A percentile compares a stretch with the other conserved stretches of the same genome.
These are phyloP conservation scores for Paramecium sexaurelia DNA, from an alignment of 73 alveolate species.

Conservation along the genomic window DNA sequence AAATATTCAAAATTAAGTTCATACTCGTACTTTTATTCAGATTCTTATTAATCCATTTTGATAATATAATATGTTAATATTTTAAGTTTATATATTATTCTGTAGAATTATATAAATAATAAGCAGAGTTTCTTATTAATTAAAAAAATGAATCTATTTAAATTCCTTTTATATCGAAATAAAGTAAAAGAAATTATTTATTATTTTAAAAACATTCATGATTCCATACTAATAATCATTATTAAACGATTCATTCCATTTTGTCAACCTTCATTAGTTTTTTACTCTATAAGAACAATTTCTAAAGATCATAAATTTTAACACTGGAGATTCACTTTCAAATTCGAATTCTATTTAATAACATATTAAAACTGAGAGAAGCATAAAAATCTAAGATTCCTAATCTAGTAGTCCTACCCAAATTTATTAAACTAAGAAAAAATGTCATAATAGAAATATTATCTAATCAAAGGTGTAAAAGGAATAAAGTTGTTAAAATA, in stretches of 20 bases:
- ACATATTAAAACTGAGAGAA: not conserved
- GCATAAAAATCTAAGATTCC: not conserved
- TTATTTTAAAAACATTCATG: not conserved
- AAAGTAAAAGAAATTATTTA: not conserved
- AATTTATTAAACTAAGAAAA: not conserved
- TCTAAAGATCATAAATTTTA: not conserved
- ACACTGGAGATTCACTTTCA: not conserved
- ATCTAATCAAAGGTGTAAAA: not conserved
- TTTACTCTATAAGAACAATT: not conserved
- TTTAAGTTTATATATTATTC: too few species aligned
- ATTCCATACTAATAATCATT: not conserved
- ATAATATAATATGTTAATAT: not conserved
- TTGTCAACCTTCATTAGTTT: not conserved
- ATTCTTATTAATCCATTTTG: not conserved
- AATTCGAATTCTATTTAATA: not conserved
- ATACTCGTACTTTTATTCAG: not conserved
- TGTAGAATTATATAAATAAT: too few species aligned
- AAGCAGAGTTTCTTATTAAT: too few species aligned
- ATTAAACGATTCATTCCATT: not conserved
- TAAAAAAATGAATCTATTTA: too few species aligned
- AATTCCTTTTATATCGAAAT: not conserved
- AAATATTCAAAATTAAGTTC: not conserved
- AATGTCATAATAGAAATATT: not conserved
- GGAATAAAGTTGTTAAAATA: conserved; percentile 6
- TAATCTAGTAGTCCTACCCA: not conserved